Evolutionary conservation across 2,329 filamentous ascomycete genomes (phyloP).

Genomic region (Alternaria arbusti): DNA sequence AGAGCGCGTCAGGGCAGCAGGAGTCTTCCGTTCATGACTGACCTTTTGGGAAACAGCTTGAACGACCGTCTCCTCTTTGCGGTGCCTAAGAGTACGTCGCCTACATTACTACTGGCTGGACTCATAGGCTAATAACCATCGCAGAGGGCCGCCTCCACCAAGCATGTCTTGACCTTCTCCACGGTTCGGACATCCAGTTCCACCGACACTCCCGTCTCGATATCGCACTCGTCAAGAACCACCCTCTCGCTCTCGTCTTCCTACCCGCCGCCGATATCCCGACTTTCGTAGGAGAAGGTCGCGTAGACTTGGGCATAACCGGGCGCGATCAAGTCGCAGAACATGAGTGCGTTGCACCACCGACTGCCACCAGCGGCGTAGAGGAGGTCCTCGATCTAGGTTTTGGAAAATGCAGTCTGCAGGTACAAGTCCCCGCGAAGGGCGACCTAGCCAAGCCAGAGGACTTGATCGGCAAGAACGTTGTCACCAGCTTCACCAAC

Average conservation of each 20-base stretch:
- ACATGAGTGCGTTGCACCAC: constrained; percentile 71
- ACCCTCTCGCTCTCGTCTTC: constrained; percentile 93
- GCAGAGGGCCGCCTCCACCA: constrained; percentile 91
- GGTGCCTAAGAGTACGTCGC: constrained; percentile 89
- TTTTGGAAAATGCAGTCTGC: constrained; percentile 89
- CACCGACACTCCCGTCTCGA: constrained; percentile 92
- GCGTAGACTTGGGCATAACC: constrained; percentile 92
- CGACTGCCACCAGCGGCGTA: constrained; percentile 61
- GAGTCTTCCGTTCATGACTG: constrained; percentile 49
- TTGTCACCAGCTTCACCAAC: constrained; percentile 93
- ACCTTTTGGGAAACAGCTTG: constrained; percentile 65
- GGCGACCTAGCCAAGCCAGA: constrained; percentile 72
- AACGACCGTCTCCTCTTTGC: constrained; percentile 94
- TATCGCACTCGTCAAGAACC: constrained; percentile 97
- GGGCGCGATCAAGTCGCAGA: constrained; percentile 92
- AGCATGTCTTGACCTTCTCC: constrained; percentile 85
- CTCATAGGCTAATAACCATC: constrained; percentile 11
- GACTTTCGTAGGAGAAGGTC: constrained; percentile 94
- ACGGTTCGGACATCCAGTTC: constrained; percentile 96
- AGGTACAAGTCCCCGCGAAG: constrained; percentile 95
- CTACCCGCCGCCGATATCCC: constrained; percentile 97
- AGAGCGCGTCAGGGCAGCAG: constrained; percentile 41
- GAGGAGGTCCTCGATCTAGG: constrained; percentile 89
- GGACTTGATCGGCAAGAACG: constrained; percentile 87
- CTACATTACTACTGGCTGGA: neutral